A percentile compares a stretch with the other conserved stretches of the same genome.
Evolutionary conservation across 768 basidiomycete genomes (phyloP).

Genomic region (Tulasnella sp.): DNA sequence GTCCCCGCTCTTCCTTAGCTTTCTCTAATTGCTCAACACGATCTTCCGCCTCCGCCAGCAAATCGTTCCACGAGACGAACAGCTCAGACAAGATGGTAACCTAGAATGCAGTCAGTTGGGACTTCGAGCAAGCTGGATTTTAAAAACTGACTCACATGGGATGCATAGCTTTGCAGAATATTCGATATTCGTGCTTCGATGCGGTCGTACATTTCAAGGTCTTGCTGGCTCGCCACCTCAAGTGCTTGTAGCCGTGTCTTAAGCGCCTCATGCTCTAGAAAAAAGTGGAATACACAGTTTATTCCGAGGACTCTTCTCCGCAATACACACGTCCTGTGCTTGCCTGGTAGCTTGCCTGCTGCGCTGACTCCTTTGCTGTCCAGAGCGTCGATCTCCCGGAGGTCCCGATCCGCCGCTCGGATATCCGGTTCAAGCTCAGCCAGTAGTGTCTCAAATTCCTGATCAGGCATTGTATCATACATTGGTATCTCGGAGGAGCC

Average conservation of each 20-base stretch:
- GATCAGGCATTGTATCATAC: slow-evolving; percentile 56
- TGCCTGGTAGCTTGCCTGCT: slow-evolving; percentile 64
- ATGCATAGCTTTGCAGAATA: slow-evolving; percentile 62
- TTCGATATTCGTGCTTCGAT: slow-evolving; percentile 59
- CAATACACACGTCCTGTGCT: slow-evolving; percentile 1
- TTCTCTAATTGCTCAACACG: slow-evolving; percentile 51
- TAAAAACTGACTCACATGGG: slow-evolving; percentile 44
- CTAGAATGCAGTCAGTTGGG: slow-evolving; percentile 34
- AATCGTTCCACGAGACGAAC: slow-evolving; percentile 80
- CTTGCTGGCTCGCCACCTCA: slow-evolving; percentile 51
- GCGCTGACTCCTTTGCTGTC: slow-evolving; percentile 63
- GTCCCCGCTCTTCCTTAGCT: slow-evolving; percentile 42
- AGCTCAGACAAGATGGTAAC: slow-evolving; percentile 75
- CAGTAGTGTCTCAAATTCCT: slow-evolving; percentile 62
- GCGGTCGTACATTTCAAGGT: slow-evolving; percentile 45
- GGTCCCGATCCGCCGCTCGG: slow-evolving; percentile 71
- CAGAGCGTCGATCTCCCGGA: slow-evolving; percentile 65
- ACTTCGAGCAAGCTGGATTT: not conserved
- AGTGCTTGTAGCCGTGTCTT: slow-evolving; percentile 61
- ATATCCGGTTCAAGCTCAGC: slow-evolving; percentile 78
- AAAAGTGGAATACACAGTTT: not conserved
- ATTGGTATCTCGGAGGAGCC: slow-evolving; percentile 37
- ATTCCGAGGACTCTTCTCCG: not conserved
- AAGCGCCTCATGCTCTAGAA: slow-evolving; percentile 52
- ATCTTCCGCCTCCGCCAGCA: slow-evolving; percentile 58